Conservation (phyloP, 805 yeast genomes). For the Myxozyma neglecta region DNA sequence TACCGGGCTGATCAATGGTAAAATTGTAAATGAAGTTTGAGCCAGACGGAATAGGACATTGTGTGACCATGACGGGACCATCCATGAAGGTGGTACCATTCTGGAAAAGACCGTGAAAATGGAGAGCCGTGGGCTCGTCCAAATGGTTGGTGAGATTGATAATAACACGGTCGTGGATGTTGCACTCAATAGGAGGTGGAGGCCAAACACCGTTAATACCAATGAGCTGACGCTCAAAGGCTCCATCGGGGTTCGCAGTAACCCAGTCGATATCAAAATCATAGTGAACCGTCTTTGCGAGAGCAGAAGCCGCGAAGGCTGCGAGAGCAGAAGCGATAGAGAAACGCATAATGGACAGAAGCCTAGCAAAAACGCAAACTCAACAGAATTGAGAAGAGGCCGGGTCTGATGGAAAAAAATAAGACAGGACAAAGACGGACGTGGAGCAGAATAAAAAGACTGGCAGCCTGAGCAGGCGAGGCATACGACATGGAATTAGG, state of each 20-base stretch:
- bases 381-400: not conserved
- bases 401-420: not conserved
- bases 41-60: slow-evolving; percentile 89
- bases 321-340: slow-evolving; percentile 11
- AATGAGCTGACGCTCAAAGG: slow-evolving; percentile 49
- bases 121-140: slow-evolving; percentile 73
- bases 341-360: not conserved
- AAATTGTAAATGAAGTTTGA: slow-evolving; percentile 78
- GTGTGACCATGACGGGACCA: slow-evolving; percentile 85
- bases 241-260: slow-evolving; percentile 59
- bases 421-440: not conserved
- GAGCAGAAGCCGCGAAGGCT: slow-evolving; percentile 18
- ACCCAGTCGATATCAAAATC: slow-evolving; percentile 45
- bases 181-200: slow-evolving; percentile 72
- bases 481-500: not conserved
- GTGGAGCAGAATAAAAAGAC: not conserved
- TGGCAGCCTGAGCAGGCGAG: not conserved
- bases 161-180: slow-evolving; percentile 75
- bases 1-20: slow-evolving; percentile 83
- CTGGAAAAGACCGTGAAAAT: slow-evolving; percentile 93
- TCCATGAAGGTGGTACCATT: slow-evolving; percentile 76
- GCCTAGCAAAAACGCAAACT: not conserved
- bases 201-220: slow-evolving; percentile 76
- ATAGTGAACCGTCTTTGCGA: slow-evolving; percentile 37
- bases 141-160: slow-evolving; percentile 71